Base-by-base conservation (phyloP, 208 protist species). In the Leishmania amazonensis region DNA sequence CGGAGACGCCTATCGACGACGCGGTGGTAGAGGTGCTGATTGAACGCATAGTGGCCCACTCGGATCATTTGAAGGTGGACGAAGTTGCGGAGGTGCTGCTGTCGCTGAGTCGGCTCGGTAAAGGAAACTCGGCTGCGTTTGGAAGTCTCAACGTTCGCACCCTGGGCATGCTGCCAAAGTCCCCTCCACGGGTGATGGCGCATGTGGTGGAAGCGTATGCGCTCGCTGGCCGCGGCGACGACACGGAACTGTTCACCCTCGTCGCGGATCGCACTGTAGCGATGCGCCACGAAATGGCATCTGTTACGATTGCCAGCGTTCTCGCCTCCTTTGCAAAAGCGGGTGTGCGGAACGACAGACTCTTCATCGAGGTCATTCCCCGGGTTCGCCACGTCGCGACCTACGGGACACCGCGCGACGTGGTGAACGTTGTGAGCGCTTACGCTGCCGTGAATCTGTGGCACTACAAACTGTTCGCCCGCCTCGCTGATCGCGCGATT, bases 401-500 rank as follows among this genome's bases (percentile, higher is more conserved):
- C 38, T 96, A 96, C 80, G 95, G 95, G 47, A 95, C 88, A 2
- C 87, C 88, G 11, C 85, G 81, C 51, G 95, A 98, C 72, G 79
- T 98, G 24, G 88, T 86, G 57, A 91, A 95, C 79, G 89, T 95
- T 3, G 92, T 96, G 45, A 84, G 88, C 71, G 91, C 93, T 54
- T 98, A 98, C 83, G 84, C 95, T 1, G 79, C 83, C 7, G 90
- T 94, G 58, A 89, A 88, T 24, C 53, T 98, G 62, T 98, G 95
- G 95, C 95, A 98, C 73, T 96, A 98, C 84, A 93, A 94, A 64
- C 88, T 98, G 15, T 98, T 98, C 78, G 83, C 88, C 40, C 81
- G 86, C 35, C 88, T 98, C 21, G 95, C 92, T 13, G 95, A 98
- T 54, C 89, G 93, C 17, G 93, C 93, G 9, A 85, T 96, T 35